A percentile compares a stretch with the other conserved stretches of the same genome.
phyloP scores from a whole-genome alignment of 441 rosid genomes.

The Bocquillonia castaneifolia region DNA sequence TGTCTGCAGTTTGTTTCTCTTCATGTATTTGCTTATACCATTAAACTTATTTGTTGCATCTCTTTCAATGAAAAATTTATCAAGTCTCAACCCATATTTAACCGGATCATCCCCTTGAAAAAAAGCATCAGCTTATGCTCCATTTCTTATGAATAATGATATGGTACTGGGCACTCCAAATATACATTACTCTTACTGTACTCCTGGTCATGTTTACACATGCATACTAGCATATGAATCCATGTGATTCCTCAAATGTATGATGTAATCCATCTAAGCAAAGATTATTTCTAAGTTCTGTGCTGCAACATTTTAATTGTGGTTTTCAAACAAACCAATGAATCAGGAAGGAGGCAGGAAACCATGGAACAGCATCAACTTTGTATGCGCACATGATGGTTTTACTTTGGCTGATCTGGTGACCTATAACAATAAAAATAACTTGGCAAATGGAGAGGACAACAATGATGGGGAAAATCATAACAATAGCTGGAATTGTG shows the following conservation, averaged over 20 bases:
- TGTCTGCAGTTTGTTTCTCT: neutral
- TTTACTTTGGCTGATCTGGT: slow-evolving; percentile 85
- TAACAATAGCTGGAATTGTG: slow-evolving; percentile 96
- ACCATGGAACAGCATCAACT: slow-evolving; percentile 92
- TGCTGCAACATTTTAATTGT: neutral
- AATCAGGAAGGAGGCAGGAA: slow-evolving; percentile 85
- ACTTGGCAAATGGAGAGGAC: slow-evolving; percentile 91
- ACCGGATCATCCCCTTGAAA: neutral
- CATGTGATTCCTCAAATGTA: neutral
- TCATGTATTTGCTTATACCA: neutral
- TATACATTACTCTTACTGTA: neutral
- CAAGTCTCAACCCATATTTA: neutral
- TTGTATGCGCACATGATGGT: slow-evolving; percentile 91
- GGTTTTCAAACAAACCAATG: slow-evolving; percentile 16
- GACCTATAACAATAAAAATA: slow-evolving; percentile 76
- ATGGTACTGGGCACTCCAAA: neutral
- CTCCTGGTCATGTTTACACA: neutral
- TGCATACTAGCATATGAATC: neutral
- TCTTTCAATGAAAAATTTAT: neutral
- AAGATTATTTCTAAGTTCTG: neutral
- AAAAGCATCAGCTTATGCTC: neutral
- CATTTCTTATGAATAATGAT: neutral
- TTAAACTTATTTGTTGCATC: neutral
- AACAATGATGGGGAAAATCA: slow-evolving; percentile 90
- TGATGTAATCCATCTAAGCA: neutral